Base-by-base conservation (phyloP, 768 basidiomycete genomes). In the Boletus tomentosulus region DNA sequence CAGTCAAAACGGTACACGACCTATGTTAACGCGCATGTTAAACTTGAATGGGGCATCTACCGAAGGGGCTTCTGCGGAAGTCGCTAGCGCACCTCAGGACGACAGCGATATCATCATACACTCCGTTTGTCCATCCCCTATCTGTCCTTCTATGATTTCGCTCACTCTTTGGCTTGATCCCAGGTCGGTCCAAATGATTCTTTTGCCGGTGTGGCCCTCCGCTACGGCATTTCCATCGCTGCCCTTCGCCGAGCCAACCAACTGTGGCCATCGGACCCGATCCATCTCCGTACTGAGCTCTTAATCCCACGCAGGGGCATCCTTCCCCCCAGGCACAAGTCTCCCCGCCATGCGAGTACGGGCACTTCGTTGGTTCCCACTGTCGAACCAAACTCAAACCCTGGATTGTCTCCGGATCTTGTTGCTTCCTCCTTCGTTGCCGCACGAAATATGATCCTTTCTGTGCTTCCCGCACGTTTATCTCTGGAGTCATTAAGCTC, bases 201-300 rank as follows among this genome's bases (percentile, higher is more conserved):
- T 10, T 73, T 98, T 30, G 82, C 92, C 15, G 87, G 92, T 27
- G 86, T 98, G 12, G 85, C 96, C 0, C 75, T 98, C 46, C 91
- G 86, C 62, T 97, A 98, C 68, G 92, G 91, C 2, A 86, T 96
- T 50, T 80, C 86, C 16, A 75, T 97, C 50, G 80, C 90, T 27
- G 86, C 88, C 13, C 79, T 99, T 12, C 86, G 95, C 46, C 79
- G 85, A 60, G 85, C 86, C 46, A 99, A 99, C 69, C 91, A 94
- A 59, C 76, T 99, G 8, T 99, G 97, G 97, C 69, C 92, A 6
- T 87, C 90, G 7, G 97, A 98, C 66, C 80, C 92, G 1, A 89
- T 99, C 44, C 92, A 96, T 71, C 79, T 94, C 33, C 87, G 95
- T 28, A 84, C 84, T 44, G 76, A 83, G 6, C 81, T 97, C 34